Evolutionary conservation across 495 filamentous ascomycete species (phyloP), one percentile per base, ranked within the genome.

Genomic region (Penicillium soppii): DNA sequence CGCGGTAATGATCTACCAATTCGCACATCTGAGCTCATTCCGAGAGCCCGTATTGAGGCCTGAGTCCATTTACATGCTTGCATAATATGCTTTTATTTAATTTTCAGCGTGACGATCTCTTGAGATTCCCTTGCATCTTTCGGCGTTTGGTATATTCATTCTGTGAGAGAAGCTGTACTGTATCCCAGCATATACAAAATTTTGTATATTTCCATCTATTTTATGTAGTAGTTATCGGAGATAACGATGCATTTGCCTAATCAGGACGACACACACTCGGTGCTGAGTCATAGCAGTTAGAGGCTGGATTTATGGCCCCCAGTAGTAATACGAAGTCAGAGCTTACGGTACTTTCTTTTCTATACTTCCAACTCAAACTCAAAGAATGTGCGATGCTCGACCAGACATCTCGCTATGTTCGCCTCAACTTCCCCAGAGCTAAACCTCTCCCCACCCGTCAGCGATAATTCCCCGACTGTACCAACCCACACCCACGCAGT

Each of bases 401-500:
- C 4, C 26, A 5, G 43, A 47, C 47, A 44, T 40, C 45, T 29
- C 33, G 47, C 39, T 55, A 73, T 73, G 70, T 67, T 63, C 50
- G 50, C 56, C 32, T 50, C 62, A 56, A 40, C 48, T 29, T 66
- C 59, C 36, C 57, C 62, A 29, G 59, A 65, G 37, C 22, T 50
- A 33, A 52, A 55, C 23, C 30, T 33, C 19, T 53, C 53, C 36
- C 41, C 61, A 43, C 21, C 47, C 21, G 26, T 50, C 43, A 63
- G 50, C 35, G 49, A 60, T 26, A 56, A 61, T 54, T 63, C 56
- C 47, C 60, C 59, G 38, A 60, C 58, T 53, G 40, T 43, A 25
- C 52, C 60, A 37, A 52, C 39, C 45, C 37, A 50, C 27, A 12
- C 49, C 22, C n/a, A n/a, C n/a, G 57, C 60, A 25, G 8, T 33